Conservation (phyloP, 441 rosid species). For the Kokia cookei region DNA sequence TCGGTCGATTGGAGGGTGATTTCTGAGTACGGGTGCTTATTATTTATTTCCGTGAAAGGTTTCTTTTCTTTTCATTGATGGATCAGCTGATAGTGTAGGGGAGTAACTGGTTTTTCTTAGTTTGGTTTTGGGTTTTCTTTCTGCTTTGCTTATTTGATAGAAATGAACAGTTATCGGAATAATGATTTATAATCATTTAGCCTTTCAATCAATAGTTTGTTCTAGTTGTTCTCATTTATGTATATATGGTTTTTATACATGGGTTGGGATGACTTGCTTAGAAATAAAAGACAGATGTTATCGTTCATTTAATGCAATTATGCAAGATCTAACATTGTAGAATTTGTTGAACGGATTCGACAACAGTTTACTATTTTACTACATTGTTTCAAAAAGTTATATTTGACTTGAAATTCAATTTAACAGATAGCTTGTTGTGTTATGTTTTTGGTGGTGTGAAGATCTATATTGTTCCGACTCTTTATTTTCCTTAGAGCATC, state of each 20-base stretch:
- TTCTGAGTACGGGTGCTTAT: conserved; percentile 7
- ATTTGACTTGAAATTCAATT: background rate
- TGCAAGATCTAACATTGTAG: background rate
- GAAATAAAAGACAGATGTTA: conserved; percentile 15
- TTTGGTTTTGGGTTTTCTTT: background rate
- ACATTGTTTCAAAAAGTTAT: background rate
- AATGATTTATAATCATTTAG: conserved; percentile 30
- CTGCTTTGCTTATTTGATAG: background rate
- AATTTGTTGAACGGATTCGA: background rate
- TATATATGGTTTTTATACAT: conserved; percentile 9
- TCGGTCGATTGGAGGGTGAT: conserved; percentile 56
- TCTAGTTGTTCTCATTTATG: conserved; percentile 1
- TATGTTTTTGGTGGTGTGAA: background rate
- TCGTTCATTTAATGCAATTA: background rate
- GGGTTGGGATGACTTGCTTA: conserved; percentile 19
- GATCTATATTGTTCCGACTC: background rate
- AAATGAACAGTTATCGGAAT: conserved; percentile 32
- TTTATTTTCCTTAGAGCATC: too few relatives aligned
- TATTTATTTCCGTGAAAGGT: conserved; percentile 9
- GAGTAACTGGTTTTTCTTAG: conserved; percentile 14
- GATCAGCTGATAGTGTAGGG: conserved; percentile 25
- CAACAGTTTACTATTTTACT: background rate
- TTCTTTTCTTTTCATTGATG: conserved; percentile 13
- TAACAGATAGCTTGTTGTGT: background rate
- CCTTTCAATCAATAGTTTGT: conserved; percentile 16